A percentile compares a stretch with the other conserved stretches of the same genome.
Evolutionary conservation across 164 flowering plant species (phyloP).

Genomic region (Taxillus chinensis): DNA sequence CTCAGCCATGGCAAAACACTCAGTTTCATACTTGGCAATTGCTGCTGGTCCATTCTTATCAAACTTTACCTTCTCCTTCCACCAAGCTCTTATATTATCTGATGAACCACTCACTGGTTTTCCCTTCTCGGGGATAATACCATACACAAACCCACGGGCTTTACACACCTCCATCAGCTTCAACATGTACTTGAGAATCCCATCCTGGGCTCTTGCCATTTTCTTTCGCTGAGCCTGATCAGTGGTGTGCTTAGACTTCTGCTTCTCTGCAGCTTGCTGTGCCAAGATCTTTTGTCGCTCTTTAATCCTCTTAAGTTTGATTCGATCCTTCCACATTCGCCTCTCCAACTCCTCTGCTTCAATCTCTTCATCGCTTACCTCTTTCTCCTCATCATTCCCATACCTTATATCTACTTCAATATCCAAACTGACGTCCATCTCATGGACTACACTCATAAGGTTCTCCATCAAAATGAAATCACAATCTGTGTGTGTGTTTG

Average conservation of each 20-base stretch:
- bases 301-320: conserved; percentile 46
- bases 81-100: conserved; percentile 60
- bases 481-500: too few relatives aligned
- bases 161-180: conserved; percentile 69
- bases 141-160: conserved; percentile 58
- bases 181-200: conserved; percentile 60
- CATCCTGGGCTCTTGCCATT: conserved; percentile 65
- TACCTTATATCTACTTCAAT: conserved; percentile 38
- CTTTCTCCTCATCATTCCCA: conserved; percentile 43
- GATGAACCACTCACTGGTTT: conserved; percentile 54
- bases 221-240: conserved; percentile 59
- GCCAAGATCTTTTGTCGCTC: conserved; percentile 45
- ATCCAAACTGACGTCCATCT: conserved; percentile 31
- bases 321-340: conserved; percentile 61
- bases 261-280: conserved; percentile 42
- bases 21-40: conserved; percentile 47
- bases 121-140: conserved; percentile 63
- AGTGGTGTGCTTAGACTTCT: conserved; percentile 34
- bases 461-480: conserved; percentile 6
- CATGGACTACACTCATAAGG: conserved; percentile 14
- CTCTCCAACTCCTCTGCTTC: conserved; percentile 49
- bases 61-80: conserved; percentile 66
- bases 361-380: conserved; percentile 64
- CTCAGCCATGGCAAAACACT: conserved; percentile 29
- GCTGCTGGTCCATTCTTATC: conserved; percentile 72